Conservation (phyloP, 1,284 basidiomycete species). For the Austroboletus novae-zelandiae region DNA sequence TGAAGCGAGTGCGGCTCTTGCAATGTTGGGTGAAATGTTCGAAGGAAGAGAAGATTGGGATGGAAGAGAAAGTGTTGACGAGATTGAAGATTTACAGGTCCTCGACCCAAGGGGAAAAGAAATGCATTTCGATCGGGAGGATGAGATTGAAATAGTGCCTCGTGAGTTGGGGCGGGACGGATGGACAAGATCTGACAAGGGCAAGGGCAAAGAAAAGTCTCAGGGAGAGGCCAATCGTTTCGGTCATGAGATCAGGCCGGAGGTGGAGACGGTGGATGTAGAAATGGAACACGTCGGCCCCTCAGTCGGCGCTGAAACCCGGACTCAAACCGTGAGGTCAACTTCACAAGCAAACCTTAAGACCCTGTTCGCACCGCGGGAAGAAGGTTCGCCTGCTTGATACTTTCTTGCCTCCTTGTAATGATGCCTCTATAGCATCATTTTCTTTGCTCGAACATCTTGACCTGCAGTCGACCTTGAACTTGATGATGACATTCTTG, state of each 20-base stretch:
- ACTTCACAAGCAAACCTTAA: conserved; percentile 44
- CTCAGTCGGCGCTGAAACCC: neutral
- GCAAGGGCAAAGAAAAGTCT: conserved; percentile 1
- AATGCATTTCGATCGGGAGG: conserved; percentile 1
- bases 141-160: conserved; percentile 16
- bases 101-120: neutral
- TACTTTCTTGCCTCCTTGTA: neutral
- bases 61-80: conserved; percentile 54
- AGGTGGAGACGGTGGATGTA: conserved; percentile 1
- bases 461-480: conserved; percentile 58
- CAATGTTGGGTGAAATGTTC: conserved; percentile 53
- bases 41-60: conserved; percentile 48
- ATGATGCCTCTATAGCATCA: conserved; percentile 28
- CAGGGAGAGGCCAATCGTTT: neutral
- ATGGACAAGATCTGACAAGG: neutral
- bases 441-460: conserved; percentile 72
- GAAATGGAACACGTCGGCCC: conserved; percentile 14
- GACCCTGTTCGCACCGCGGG: conserved; percentile 65
- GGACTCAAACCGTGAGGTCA: conserved; percentile 1
- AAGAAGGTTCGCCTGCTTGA: conserved; percentile 47
- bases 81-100: conserved; percentile 43
- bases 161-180: neutral
- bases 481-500: conserved; percentile 53
- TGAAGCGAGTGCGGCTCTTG: conserved; percentile 49
- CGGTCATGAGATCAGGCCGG: conserved; percentile 6